Conservation (phyloP, 257 asterid genomes). For the Solanum etuberosum region DNA sequence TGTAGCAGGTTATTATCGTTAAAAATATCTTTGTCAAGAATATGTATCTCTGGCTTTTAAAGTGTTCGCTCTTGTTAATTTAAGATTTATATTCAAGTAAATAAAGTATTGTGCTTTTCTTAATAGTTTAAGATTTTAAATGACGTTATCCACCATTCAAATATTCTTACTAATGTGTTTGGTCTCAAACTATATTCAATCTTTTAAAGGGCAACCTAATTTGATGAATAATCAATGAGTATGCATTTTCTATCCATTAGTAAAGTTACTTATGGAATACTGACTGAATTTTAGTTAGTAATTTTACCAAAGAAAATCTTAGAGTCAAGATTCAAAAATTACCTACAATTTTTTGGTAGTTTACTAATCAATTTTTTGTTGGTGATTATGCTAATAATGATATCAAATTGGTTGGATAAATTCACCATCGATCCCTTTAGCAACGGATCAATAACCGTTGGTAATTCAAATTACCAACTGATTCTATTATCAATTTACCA, state of each 20-base stretch:
- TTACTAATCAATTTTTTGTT: too few species aligned
- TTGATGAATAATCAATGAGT: background rate
- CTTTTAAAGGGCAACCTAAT: background rate
- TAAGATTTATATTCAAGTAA: background rate
- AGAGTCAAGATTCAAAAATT: background rate
- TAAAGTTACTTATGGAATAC: background rate
- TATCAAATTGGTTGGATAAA: too few species aligned
- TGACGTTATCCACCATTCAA: background rate
- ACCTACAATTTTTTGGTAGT: background rate
- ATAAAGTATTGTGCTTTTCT: background rate
- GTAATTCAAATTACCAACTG: too few species aligned
- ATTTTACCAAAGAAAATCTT: background rate
- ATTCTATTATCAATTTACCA: too few species aligned
- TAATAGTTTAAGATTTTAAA: background rate
- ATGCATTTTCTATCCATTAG: background rate
- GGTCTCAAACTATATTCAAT: background rate
- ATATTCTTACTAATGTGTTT: background rate
- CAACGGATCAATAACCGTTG: too few species aligned
- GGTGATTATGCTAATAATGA: too few species aligned
- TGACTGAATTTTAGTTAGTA: background rate
- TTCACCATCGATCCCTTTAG: too few species aligned
- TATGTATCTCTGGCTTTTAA: background rate
- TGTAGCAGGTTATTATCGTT: constrained; percentile 44
- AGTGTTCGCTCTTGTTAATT: background rate
- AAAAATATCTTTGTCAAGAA: background rate